Base-by-base conservation (phyloP, 2,329 filamentous ascomycete genomes). In the Bimuria novae-zelandiae region DNA sequence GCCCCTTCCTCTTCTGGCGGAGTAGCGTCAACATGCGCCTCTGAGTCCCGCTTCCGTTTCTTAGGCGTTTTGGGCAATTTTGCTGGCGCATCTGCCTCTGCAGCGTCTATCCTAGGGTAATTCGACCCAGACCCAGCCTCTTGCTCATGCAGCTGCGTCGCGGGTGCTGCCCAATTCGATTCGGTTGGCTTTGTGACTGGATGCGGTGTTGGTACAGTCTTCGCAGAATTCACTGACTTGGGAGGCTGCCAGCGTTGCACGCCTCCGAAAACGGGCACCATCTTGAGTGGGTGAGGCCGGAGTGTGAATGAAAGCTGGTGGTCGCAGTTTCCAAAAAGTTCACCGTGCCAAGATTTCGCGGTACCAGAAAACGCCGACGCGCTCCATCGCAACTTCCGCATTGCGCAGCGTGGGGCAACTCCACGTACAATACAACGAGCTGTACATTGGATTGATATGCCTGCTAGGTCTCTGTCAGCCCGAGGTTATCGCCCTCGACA, bases 251-350 rank as follows among this genome's bases (percentile, higher is more conserved):
- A 45, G 17, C 42, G 42, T 19, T 27, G 39, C 11, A 25, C 23
- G 22, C 39, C 7, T 17, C 25, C 25, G n/a, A 43, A 36, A 2
- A n/a, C n/a, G 42, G 75, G 72, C 48, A 72, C 75, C 79, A 82
- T 82, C 52, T 42, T 61, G 49, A 37, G 10, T 19, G 23, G 3
- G n/a, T 5, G n/a, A 5, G n/a, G 22, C 6, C 14, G 32, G 27
- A 5, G 30, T 19, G 22, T 29, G 4, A 12, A 48, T 19, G 33
- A n/a, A 16, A 17, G 36, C 21, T n/a, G 50, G 39, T 17, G 39
- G 39, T 49, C 19, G 49, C 14, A 17, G 17, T 33, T 17, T 47
- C 36, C 29, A 35, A 30, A 23, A 41, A 47, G 41, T 37, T 56
- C 29, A 23, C 48, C 48, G 33, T 16, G 62, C 63, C 58, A 66